Conservation (phyloP, 1,139 yeast species). For the Saccharomyces hybrid region DNA sequence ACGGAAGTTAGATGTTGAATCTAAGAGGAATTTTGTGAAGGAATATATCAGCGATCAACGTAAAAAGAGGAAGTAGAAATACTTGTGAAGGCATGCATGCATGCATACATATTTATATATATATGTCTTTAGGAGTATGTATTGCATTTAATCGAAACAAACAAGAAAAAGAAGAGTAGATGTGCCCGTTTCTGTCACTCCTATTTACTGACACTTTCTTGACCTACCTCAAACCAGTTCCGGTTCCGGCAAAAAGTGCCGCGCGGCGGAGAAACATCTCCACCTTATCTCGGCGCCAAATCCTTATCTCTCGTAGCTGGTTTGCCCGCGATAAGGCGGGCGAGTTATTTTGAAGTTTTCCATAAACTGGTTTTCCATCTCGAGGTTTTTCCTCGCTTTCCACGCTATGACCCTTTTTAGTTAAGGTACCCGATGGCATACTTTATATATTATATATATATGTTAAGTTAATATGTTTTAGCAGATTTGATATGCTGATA, state of each 20-base stretch:
- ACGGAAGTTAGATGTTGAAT: conserved; percentile 27
- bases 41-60: conserved; percentile 14
- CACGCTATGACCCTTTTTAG: background rate
- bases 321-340: background rate
- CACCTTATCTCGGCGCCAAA: background rate
- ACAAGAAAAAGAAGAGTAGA: background rate
- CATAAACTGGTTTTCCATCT: background rate
- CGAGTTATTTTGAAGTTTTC: background rate
- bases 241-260: background rate
- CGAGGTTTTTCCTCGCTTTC: background rate
- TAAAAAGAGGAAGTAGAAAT: background rate
- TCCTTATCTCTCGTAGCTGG: background rate
- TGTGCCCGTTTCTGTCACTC: background rate
- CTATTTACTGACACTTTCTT: background rate
- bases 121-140: background rate
- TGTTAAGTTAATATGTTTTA: background rate
- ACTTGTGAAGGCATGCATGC: too few relatives aligned
- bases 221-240: background rate
- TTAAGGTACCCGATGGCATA: background rate
- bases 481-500: background rate
- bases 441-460: background rate
- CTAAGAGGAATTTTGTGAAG: conserved; percentile 33
- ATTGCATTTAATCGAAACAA: background rate
- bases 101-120: background rate
- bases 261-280: background rate